Base-by-base conservation (phyloP, 2,329 filamentous ascomycete genomes). In the Calonectria pteridis region DNA sequence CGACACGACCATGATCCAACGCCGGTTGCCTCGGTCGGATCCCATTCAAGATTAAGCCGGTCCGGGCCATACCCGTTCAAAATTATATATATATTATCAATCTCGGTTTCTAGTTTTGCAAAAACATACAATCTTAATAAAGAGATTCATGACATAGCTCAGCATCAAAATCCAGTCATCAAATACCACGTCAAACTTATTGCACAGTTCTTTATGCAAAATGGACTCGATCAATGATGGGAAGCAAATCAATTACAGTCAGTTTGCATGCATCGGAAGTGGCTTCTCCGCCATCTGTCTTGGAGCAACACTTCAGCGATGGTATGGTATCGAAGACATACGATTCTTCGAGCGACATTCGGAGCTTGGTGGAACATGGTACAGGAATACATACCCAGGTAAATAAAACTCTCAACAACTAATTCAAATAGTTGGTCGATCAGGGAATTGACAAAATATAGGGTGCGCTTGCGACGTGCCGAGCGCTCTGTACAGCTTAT, bases 301-400 rank as follows among this genome's bases (percentile, higher is more conserved):
- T 78, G 91, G 89, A 10, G 91, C 89, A 51, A 88, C 89, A 29
- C 81, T 93, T 66, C 89, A 91, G 77, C 84, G 89, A 23, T 87
- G 88, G 81, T 87, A 93, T 51, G 87, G 87, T 35, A 91, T 91
- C 68, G 87, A 88, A 74, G 90, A 92, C 73, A 88, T 93, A 77
- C 85, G 85, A 33, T 87, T 93, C 78, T 93, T 93, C 73, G 92
- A 93, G 29, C 85, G 89, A 16, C 85, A 91, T 73, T 83, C 85
- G 5, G 87, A 88, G 4, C 85, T 93, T 53, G 92, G 92, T 37
- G 92, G 92, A 10, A 93, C 91, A 1, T 94, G 92, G 92, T 88
- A 87, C 82, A 88, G 88, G 55, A 93, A 93, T 80, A 85, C 87
- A 37, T 93, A 93, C 81, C 91, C 90, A 13, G 89, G 89, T 81